A percentile compares a stretch with the other conserved stretches of the same genome.
Conservation (phyloP, 768 basidiomycete species). For the Floccularia luteovirens region DNA sequence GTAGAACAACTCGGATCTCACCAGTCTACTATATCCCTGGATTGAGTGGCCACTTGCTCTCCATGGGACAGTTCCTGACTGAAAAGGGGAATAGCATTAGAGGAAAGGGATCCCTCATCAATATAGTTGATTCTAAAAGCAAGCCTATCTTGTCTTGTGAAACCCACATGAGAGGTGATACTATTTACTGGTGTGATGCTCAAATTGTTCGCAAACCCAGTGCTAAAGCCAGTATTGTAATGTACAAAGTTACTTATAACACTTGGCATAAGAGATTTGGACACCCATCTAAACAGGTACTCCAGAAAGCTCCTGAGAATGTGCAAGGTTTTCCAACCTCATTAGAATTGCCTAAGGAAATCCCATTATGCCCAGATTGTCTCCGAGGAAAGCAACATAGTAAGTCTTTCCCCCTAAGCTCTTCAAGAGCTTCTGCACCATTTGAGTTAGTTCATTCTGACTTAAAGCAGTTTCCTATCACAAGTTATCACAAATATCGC, state of each 20-base stretch:
- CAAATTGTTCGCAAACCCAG: not conserved
- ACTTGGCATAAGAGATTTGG: conserved; percentile 1
- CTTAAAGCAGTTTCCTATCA: conserved; percentile 1
- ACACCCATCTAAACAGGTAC: conserved; percentile 1
- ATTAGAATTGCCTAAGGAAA: not conserved
- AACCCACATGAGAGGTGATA: not conserved
- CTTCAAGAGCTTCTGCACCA: not conserved
- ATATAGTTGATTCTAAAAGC: no score
- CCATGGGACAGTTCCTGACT: no score
- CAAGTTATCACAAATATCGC: not conserved
- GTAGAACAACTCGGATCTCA: no score
- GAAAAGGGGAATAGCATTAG: no score
- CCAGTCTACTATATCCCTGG: no score
- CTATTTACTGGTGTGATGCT: not conserved
- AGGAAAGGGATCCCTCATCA: no score
- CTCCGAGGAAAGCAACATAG: not conserved
- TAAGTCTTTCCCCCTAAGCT: not conserved
- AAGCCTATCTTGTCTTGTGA: not conserved
- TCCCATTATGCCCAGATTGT: not conserved
- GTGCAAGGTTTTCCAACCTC: no score
- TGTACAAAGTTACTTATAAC: not conserved
- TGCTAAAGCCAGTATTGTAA: not conserved
- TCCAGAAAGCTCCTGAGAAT: not conserved
- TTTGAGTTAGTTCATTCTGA: conserved; percentile 1
- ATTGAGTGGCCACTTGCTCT: no score